These are phyloP conservation scores for Aethionema arabicum DNA, from an alignment of 345 rosid genomes.

Conservation along the genomic window DNA sequence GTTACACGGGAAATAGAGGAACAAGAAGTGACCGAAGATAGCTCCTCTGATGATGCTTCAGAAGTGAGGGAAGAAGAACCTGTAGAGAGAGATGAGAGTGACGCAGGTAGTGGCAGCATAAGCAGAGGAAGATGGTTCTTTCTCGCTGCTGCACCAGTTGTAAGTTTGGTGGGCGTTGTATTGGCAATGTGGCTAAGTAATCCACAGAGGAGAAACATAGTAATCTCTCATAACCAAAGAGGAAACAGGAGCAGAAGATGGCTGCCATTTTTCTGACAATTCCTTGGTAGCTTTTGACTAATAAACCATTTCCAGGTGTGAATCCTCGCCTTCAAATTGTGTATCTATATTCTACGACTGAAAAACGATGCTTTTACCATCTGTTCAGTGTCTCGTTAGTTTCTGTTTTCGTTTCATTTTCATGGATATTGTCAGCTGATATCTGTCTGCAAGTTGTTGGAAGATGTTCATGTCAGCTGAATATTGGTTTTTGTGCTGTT, in stretches of 20 bases:
- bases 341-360: not conserved
- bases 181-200: slow-evolving; percentile 68
- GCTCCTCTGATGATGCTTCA: slow-evolving; percentile 43
- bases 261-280: slow-evolving; percentile 62
- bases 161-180: slow-evolving; percentile 71
- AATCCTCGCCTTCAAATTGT: not conserved
- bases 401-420: slow-evolving; percentile 16
- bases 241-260: slow-evolving; percentile 72
- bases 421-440: no score
- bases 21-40: slow-evolving; percentile 44
- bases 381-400: not conserved
- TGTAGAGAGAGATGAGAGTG: slow-evolving; percentile 32
- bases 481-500: slow-evolving; percentile 14
- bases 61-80: slow-evolving; percentile 45
- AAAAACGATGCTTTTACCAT: not conserved
- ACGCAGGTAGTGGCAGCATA: slow-evolving; percentile 29
- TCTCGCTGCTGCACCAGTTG: slow-evolving; percentile 81
- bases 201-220: slow-evolving; percentile 46
- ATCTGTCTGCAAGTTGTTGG: no score
- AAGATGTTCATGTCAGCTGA: not conserved
- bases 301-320: slow-evolving; percentile 16
- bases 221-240: slow-evolving; percentile 39
- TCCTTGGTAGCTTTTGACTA: not conserved
- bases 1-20: slow-evolving; percentile 36
- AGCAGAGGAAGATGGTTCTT: slow-evolving; percentile 72